Base-by-base conservation (phyloP, 2,329 filamentous ascomycete species). In the Ophiosphaerella narmari region DNA sequence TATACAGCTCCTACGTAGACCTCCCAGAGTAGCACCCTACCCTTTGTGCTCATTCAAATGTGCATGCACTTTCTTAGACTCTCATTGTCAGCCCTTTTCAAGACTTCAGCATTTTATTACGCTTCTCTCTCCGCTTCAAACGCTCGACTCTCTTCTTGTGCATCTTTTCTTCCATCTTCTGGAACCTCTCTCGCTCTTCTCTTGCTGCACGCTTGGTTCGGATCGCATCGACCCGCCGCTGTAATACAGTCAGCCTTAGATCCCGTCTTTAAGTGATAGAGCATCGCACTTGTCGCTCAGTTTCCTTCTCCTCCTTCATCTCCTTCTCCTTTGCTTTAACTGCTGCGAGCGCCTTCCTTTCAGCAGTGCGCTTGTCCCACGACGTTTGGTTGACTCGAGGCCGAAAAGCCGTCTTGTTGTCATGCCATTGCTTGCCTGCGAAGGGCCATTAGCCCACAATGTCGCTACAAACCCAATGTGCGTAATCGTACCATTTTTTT, bases 151-250 rank as follows among this genome's bases (percentile, higher is more conserved):
- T 83, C 82, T 96, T 97, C 76, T 85, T 86, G 78, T 97, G 93
- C 94, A 99, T 97, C 80, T 94, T 97, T 78, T 91, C 90, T 16
- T 91, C 93, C 85, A 99, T 85, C 80, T 92, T 90, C 74, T 91
- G 90, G 71, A 93, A 97, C 62, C 93, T 82, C 68, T 92, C 91
- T 75, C 89, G 91, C 80, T 97, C 94, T 66, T 91, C 92, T 82
- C 97, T 97, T 44, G 87, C 89, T 16, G 86, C 88, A 62, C 90
- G 84, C 75, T 88, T 92, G 58, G 96, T 91, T 67, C 89, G 92
- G 70, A 97, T 89, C 9, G 82, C 82, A 67, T 92, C 83, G 46
- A 94, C 85, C 61, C 86, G 86, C 69, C 83, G 82, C 90, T 96
- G 68, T 46, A 57, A 31, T 31, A 35, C 29, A 13, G 48, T 63